A percentile compares a stretch with the other conserved stretches of the same genome.
These are phyloP conservation scores for Nectriaceae sp. DNA, from an alignment of 2,329 filamentous ascomycete species.

Conservation along the genomic window DNA sequence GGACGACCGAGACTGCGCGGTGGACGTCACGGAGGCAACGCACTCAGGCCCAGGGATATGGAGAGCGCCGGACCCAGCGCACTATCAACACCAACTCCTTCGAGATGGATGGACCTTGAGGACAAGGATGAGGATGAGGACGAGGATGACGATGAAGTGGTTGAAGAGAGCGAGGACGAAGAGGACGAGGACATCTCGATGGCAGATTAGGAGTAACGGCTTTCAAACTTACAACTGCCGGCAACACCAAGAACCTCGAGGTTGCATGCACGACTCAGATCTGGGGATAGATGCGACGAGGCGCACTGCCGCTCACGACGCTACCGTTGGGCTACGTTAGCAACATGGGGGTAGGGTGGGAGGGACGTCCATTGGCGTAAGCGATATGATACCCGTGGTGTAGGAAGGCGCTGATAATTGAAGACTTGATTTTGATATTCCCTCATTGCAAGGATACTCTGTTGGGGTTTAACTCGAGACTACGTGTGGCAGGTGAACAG, in stretches of 20 bases:
- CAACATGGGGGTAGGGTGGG: neutral
- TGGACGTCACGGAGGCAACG: slow-evolving; percentile 15
- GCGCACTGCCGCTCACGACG: neutral
- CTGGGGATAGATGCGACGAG: neutral
- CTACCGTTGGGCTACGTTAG: neutral
- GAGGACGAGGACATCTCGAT: slow-evolving; percentile 26
- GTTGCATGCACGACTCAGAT: neutral
- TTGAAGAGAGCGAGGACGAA: slow-evolving; percentile 24
- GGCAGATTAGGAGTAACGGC: slow-evolving; percentile 14
- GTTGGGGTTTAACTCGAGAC: slow-evolving; percentile 3
- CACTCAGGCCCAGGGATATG: slow-evolving; percentile 9
- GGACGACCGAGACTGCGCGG: slow-evolving; percentile 23
- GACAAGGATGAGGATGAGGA: slow-evolving; percentile 20
- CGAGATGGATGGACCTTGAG: slow-evolving; percentile 35
- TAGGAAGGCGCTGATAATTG: slow-evolving; percentile 11
- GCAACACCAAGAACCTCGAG: neutral
- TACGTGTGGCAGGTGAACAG: too few relatives aligned
- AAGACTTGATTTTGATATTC: slow-evolving; percentile 3
- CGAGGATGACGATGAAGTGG: slow-evolving; percentile 27
- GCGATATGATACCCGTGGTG: slow-evolving; percentile 28
- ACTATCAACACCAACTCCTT: slow-evolving; percentile 38
- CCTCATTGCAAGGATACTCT: slow-evolving; percentile 2
- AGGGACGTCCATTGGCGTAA: slow-evolving; percentile 10
- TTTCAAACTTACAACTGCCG: neutral
- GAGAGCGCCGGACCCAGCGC: slow-evolving; percentile 13